These are phyloP conservation scores for Haematococcus lacustris DNA, from an alignment of 139 green algal species.

Conservation along the genomic window DNA sequence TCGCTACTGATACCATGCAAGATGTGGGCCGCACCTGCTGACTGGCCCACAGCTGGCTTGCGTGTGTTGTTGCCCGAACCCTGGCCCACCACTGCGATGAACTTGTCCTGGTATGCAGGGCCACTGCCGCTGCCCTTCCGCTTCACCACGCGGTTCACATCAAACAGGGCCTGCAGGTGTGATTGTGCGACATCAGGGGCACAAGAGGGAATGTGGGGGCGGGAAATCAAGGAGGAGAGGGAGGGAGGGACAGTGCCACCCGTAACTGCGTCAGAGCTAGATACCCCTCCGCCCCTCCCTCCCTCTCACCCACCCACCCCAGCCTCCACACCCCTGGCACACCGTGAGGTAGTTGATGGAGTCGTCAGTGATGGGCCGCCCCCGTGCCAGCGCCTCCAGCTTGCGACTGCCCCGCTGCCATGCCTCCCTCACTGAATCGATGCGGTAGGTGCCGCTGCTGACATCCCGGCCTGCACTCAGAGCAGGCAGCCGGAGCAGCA, in stretches of 20 bases:
- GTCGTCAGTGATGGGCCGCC: conserved; percentile 15
- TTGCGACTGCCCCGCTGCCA: conserved; percentile 28
- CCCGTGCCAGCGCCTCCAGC: conserved; percentile 39
- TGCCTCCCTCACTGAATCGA: conserved; percentile 25
- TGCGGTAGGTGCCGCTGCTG: conserved; percentile 38
- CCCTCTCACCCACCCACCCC: background rate
- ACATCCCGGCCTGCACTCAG: conserved; percentile 41
- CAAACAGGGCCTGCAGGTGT: background rate
- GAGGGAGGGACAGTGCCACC: background rate
- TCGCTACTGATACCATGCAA: too few relatives aligned
- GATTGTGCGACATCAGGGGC: background rate
- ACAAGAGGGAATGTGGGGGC: background rate
- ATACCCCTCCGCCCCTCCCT: background rate
- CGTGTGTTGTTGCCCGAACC: too few relatives aligned
- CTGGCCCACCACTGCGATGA: too few relatives aligned
- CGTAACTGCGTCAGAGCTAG: background rate
- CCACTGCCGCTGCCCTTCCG: too few relatives aligned
- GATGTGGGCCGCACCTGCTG: too few relatives aligned
- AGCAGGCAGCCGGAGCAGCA: background rate
- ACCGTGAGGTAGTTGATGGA: conserved; percentile 43
- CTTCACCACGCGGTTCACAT: background rate
- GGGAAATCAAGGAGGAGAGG: background rate
- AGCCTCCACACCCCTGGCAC: too few relatives aligned
- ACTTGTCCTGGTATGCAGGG: too few relatives aligned
- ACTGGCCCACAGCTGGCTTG: too few relatives aligned